Percentiles rank a stretch among this genome's conserved stretches.
Conservation (phyloP, 768 basidiomycete genomes). For the Trametes gibbosa region DNA sequence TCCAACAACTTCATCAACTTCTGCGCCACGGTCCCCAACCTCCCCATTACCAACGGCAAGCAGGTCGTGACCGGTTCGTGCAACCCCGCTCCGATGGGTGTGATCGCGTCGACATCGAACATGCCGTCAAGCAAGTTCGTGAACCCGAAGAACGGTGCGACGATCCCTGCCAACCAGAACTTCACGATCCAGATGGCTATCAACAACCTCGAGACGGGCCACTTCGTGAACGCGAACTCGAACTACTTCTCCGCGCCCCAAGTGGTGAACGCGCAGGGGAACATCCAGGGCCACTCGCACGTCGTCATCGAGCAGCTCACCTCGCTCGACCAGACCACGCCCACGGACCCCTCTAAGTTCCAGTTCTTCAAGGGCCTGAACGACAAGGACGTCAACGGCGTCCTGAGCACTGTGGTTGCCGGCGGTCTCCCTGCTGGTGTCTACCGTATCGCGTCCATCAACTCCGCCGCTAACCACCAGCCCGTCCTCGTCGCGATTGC, state of each 20-base stretch:
- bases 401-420: conserved; percentile 36
- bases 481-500: conserved; percentile 40
- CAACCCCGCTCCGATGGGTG: conserved; percentile 62
- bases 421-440: conserved; percentile 43
- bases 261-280: conserved; percentile 40
- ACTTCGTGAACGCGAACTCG: conserved; percentile 52
- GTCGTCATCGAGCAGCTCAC: conserved; percentile 49
- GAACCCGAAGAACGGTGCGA: conserved; percentile 45
- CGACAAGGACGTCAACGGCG: conserved; percentile 42
- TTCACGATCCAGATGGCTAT: conserved; percentile 57
- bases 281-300: conserved; percentile 55
- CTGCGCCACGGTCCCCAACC: conserved; percentile 35
- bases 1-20: conserved; percentile 69
- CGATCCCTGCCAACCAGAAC: conserved; percentile 43
- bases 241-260: conserved; percentile 61
- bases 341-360: conserved; percentile 50
- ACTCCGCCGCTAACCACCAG: conserved; percentile 46
- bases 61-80: conserved; percentile 48
- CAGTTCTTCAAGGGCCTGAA: conserved; percentile 65
- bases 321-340: conserved; percentile 40
- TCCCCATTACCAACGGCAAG: conserved; percentile 46
- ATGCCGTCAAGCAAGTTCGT: conserved; percentile 58
- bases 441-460: conserved; percentile 44
- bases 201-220: conserved; percentile 46
- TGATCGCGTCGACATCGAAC: conserved; percentile 48